These are phyloP conservation scores for Scedosporium apiospermum DNA, from an alignment of 2,329 filamentous ascomycete genomes.

Conservation along the genomic window DNA sequence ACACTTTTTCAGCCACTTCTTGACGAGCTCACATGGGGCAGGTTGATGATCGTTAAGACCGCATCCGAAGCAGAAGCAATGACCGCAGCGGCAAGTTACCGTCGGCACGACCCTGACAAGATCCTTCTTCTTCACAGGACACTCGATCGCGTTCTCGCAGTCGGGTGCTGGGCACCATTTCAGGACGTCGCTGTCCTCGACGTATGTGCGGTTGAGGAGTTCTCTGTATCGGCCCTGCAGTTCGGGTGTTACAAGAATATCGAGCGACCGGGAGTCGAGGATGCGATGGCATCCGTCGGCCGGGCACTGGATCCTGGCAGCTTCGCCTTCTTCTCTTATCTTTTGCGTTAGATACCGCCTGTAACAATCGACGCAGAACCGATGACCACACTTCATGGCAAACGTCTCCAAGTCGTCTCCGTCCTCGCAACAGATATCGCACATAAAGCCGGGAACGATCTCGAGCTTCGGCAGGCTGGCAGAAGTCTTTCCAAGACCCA, in stretches of 20 bases:
- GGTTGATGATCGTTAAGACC: slow-evolving; percentile 85
- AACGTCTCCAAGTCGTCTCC: slow-evolving; percentile 68
- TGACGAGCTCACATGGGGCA: slow-evolving; percentile 82
- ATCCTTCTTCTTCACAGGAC: slow-evolving; percentile 78
- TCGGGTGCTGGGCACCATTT: slow-evolving; percentile 99
- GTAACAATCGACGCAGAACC: slow-evolving; percentile 91
- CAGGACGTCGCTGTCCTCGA: slow-evolving; percentile 89
- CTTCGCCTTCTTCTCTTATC: slow-evolving; percentile 91
- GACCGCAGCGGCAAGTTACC: slow-evolving; percentile 74
- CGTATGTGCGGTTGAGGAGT: slow-evolving; percentile 85
- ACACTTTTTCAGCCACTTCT: slow-evolving; percentile 95
- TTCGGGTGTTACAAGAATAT: slow-evolving; percentile 58
- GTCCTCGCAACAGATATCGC: slow-evolving; percentile 96
- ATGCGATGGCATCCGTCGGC: slow-evolving; percentile 80
- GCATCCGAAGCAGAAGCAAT: slow-evolving; percentile 93
- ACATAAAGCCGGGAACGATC: slow-evolving; percentile 66
- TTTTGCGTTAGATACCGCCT: slow-evolving; percentile 85
- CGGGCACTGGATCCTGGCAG: slow-evolving; percentile 88
- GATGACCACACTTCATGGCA: slow-evolving; percentile 88
- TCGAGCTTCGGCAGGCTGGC: slow-evolving; percentile 57
- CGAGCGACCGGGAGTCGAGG: slow-evolving; percentile 80
- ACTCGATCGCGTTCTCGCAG: slow-evolving; percentile 88
- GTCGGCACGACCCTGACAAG: slow-evolving; percentile 79
- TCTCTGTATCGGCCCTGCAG: slow-evolving; percentile 62
- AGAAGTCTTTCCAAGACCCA: slow-evolving; percentile 65